Base-by-base conservation (phyloP, 306 rosid species). In the Spatholobus suberectus region DNA sequence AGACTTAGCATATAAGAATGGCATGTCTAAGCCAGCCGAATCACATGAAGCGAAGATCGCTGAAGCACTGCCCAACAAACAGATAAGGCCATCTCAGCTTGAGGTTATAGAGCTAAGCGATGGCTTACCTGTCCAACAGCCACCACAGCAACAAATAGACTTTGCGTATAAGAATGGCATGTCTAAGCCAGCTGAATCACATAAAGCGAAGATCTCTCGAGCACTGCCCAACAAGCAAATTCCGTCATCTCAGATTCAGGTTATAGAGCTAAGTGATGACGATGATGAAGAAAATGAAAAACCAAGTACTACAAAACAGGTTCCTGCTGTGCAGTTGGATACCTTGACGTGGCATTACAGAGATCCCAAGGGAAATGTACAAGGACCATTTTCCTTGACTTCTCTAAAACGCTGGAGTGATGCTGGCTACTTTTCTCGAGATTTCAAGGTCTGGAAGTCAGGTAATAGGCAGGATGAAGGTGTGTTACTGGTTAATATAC, bases 401-500 rank as follows among this genome's bases (percentile, higher is more conserved):
- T 46, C 74, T 15, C 81, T 95, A 15, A 95, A 91, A 85, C 85
- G 74, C 63, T 95, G 98, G 98, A 89, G 84, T 18, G 97, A 93
- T 67, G 85, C 87, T 41, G 74, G 83, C 38, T 95, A 89, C 87
- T 93, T 95, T 69, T 32, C 89, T 57, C 80, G 84, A 27, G 93
- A 93, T 87, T 95, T 95, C 85, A 90, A 82, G 88, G 91, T 95
- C 72, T 95, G 98, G 98, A 89, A 57, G 87, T 63, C 34, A 71
- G 95, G 92, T 51, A 88, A 90, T 75, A 85, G 68, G 69, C 85
- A 65, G 47, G 46, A 65, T 73, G 82, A 91, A 83, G 88, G 88
- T 80, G 89, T 85, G 24, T 83, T 87, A 15, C 77, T 95, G 88
- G 74, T 73, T 49, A 62, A 83, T 49, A 49, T 90, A 88, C 91